These are phyloP conservation scores for Betula pendula DNA, from an alignment of 306 rosid species.

Conservation along the genomic window DNA sequence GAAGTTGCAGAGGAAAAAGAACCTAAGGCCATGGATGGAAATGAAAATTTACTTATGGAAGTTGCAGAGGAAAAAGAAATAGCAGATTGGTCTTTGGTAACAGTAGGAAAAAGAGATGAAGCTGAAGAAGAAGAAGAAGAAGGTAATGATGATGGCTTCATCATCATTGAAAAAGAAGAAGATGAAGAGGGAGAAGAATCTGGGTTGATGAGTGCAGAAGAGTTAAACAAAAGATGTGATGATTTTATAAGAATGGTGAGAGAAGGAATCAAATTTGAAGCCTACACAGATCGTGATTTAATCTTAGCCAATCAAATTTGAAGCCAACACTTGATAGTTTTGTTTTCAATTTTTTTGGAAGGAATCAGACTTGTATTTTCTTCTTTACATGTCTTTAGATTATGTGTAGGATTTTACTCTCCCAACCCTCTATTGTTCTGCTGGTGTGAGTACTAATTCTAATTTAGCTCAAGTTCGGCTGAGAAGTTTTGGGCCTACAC, in stretches of 20 bases:
- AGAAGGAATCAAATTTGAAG: conserved; percentile 48
- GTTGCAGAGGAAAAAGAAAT: conserved; percentile 19
- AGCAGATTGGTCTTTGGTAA: not conserved
- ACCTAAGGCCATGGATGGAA: not conserved
- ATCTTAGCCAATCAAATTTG: too few relatives aligned
- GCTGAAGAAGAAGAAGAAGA: conserved; percentile 17
- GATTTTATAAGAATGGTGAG: conserved; percentile 73
- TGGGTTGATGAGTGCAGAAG: conserved; percentile 44
- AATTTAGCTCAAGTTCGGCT: not conserved
- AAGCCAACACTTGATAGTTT: not conserved
- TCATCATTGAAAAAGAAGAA: conserved; percentile 16
- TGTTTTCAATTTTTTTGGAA: not conserved
- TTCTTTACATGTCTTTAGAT: not conserved
- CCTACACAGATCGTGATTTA: conserved; percentile 22
- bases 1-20: conserved; percentile 19
- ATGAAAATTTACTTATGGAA: not conserved
- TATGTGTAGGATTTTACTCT: not conserved
- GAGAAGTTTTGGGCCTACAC: not conserved
- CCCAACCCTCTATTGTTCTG: not conserved
- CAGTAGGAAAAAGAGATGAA: conserved; percentile 7
- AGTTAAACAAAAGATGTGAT: conserved; percentile 75
- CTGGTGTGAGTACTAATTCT: not conserved
- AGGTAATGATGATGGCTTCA: not conserved
- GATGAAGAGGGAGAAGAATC: conserved; percentile 25
- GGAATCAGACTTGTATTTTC: not conserved